Conservation (phyloP, 2,329 filamentous ascomycete species). For the Hyphodiscus sp. region DNA sequence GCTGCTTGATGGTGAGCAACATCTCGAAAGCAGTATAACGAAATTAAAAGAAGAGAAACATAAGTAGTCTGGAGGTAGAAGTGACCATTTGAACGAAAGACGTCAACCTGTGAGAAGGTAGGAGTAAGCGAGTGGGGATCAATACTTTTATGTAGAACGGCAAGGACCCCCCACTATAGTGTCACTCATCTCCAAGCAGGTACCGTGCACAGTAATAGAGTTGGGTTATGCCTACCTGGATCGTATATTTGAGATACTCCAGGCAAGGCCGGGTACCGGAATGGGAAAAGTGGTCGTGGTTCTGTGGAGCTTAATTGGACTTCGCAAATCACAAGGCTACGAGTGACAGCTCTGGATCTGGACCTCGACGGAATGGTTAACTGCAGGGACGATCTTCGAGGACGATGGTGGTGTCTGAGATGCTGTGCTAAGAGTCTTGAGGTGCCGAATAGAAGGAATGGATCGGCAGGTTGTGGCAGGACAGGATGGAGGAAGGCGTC, state of each 20-base stretch:
- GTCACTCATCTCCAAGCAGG: constrained; percentile 20
- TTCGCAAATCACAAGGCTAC: constrained; percentile 24
- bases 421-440: constrained; percentile 13
- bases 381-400: constrained; percentile 23
- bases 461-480: constrained; percentile 17
- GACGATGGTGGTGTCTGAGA: constrained; percentile 12
- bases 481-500: constrained; percentile 7
- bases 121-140: constrained; percentile 19
- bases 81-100: constrained; percentile 23
- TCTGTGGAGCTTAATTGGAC: constrained; percentile 20
- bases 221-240: constrained; percentile 14
- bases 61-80: constrained; percentile 19
- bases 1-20: constrained; percentile 46
- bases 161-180: constrained; percentile 23
- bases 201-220: constrained; percentile 23
- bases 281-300: constrained; percentile 17
- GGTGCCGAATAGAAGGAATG: constrained; percentile 16
- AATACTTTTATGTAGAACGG: constrained; percentile 24
- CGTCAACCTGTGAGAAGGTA: constrained; percentile 11
- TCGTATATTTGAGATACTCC: constrained; percentile 15
- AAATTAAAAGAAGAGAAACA: constrained; percentile 26
- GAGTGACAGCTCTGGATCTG: constrained; percentile 21
- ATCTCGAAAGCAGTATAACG: constrained; percentile 32
- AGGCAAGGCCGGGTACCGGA: constrained; percentile 19
- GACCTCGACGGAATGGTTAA: constrained; percentile 15